These are phyloP conservation scores for Pythium angustatum DNA, from an alignment of 352 stramenopile species.

Conservation along the genomic window DNA sequence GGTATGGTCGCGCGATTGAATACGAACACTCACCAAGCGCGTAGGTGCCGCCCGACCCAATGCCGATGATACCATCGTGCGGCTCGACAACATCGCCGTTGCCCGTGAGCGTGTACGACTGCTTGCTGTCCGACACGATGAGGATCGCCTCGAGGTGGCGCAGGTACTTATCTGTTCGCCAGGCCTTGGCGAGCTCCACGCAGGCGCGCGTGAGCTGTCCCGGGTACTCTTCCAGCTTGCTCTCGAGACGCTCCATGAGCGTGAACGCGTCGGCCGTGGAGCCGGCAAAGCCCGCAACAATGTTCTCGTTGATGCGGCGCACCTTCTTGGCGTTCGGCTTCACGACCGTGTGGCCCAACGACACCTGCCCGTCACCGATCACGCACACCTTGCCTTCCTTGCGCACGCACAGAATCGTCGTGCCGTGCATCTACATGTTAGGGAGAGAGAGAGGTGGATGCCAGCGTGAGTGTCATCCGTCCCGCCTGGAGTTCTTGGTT, in stretches of 20 bases:
- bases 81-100: constrained; percentile 98
- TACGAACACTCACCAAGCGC: constrained; percentile 91
- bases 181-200: constrained; percentile 99
- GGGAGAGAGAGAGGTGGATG: not conserved
- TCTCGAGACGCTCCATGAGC: constrained; percentile 97
- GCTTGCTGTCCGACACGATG: constrained; percentile 95
- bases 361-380: constrained; percentile 98
- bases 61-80: constrained; percentile 95
- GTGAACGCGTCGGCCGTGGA: constrained; percentile 98
- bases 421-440: constrained; percentile 93
- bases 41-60: constrained; percentile 93
- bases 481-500: no score
- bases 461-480: no score
- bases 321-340: constrained; percentile 99
- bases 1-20: no score
- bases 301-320: constrained; percentile 92
- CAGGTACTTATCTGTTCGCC: constrained; percentile 99
- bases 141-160: constrained; percentile 93
- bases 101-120: constrained; percentile 97
- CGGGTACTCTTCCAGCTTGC: constrained; percentile 98
- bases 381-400: constrained; percentile 97
- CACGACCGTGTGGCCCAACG: constrained; percentile 93
- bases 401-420: constrained; percentile 98
- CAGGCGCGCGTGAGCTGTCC: constrained; percentile 96
- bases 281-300: constrained; percentile 97